A percentile compares a stretch with the other conserved stretches of the same genome.
These are phyloP conservation scores for Aspergillus ustus DNA, from an alignment of 2,329 filamentous ascomycete species.

Conservation along the genomic window DNA sequence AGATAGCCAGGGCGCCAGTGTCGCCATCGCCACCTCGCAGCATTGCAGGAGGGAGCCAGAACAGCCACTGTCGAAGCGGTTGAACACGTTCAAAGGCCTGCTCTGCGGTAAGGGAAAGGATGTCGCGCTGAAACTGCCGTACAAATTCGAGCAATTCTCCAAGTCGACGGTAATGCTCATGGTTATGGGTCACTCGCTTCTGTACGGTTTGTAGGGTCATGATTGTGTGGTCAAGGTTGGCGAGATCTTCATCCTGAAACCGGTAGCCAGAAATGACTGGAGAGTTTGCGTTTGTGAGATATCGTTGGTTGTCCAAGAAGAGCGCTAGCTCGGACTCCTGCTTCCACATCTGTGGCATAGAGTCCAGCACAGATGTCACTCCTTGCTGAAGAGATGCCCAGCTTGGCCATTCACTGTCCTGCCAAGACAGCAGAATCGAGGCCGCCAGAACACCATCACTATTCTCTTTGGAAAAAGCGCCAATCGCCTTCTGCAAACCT, in stretches of 20 bases:
- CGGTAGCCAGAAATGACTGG: conserved; percentile 40
- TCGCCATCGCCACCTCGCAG: conserved; percentile 78
- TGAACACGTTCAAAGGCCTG: conserved; percentile 91
- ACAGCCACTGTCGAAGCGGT: conserved; percentile 86
- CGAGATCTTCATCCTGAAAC: conserved; percentile 67
- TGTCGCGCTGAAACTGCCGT: conserved; percentile 72
- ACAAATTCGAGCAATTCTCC: conserved; percentile 74
- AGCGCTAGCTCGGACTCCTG: conserved; percentile 72
- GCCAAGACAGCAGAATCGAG: conserved; percentile 91
- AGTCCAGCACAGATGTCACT: conserved; percentile 84
- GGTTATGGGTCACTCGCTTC: conserved; percentile 68
- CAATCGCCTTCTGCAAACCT: conserved; percentile 85
- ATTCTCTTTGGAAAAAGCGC: conserved; percentile 79
- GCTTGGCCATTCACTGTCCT: conserved; percentile 90
- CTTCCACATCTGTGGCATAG: conserved; percentile 85
- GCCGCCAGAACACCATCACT: conserved; percentile 91
- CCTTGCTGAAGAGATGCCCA: conserved; percentile 94
- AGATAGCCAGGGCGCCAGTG: conserved; percentile 76
- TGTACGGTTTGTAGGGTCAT: conserved; percentile 64
- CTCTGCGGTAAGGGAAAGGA: conserved; percentile 71
- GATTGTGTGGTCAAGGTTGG: conserved; percentile 69
- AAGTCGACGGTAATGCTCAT: conserved; percentile 71
- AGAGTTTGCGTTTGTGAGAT: conserved; percentile 40
- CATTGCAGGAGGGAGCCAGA: conserved; percentile 89
- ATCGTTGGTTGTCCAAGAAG: conserved; percentile 47